These are phyloP conservation scores for Chaetomium sp. DNA, from an alignment of 2,329 filamentous ascomycete species.

Conservation along the genomic window DNA sequence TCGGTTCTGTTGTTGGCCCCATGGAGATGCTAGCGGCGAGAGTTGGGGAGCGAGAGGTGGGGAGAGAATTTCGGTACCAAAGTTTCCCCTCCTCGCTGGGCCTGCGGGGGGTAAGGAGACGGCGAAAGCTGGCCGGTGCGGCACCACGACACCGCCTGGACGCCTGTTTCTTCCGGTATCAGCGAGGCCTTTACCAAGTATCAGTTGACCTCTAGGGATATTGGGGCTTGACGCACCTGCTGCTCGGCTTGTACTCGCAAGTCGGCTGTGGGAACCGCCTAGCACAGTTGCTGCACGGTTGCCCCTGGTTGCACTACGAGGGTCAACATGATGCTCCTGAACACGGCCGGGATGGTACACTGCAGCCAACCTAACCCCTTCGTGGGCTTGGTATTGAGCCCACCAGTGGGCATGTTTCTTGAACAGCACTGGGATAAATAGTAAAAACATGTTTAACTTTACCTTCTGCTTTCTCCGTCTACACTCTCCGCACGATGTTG, in stretches of 20 bases:
- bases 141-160: conserved; percentile 23
- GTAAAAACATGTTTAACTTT: conserved; percentile 23
- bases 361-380: background rate
- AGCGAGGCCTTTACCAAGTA: conserved; percentile 9
- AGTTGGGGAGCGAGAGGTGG: conserved; percentile 17
- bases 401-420: background rate
- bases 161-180: conserved; percentile 28
- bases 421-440: background rate
- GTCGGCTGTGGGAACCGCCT: conserved; percentile 54
- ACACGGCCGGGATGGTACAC: background rate
- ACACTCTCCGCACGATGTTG: conserved; percentile 54
- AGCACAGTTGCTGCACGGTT: conserved; percentile 57
- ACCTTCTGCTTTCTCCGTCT: conserved; percentile 57
- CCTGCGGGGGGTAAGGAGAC: conserved; percentile 33
- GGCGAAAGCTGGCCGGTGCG: conserved; percentile 35
- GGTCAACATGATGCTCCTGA: conserved; percentile 12
- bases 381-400: background rate
- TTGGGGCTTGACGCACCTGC: conserved; percentile 29
- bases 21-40: conserved; percentile 24
- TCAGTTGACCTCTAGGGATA: background rate
- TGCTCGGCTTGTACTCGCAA: conserved; percentile 49
- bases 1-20: conserved; percentile 22
- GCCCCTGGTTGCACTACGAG: conserved; percentile 54
- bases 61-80: conserved; percentile 27
- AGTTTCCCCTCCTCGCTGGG: conserved; percentile 10